Conservation (phyloP, 2,329 filamentous ascomycete genomes). For the Neobulgaria alba region DNA sequence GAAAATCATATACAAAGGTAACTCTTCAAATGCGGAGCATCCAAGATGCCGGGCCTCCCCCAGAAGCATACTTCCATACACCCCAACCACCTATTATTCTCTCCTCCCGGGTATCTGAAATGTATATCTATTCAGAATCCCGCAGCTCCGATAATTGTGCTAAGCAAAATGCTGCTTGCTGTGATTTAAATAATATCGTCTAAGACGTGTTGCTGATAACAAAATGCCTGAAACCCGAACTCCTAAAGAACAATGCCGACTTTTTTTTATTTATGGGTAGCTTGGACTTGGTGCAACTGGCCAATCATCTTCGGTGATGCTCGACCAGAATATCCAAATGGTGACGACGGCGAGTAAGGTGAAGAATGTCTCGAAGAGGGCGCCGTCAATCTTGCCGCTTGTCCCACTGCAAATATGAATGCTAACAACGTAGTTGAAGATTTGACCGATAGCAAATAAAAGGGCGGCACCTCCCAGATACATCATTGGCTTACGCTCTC, state of each 20-base stretch:
- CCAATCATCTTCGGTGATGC: slow-evolving; percentile 99
- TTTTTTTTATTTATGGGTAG: slow-evolving; percentile 22
- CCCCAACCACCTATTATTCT: slow-evolving; percentile 5
- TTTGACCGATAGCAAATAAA: slow-evolving; percentile 83
- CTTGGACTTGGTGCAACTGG: slow-evolving; percentile 43
- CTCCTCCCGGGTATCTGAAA: slow-evolving; percentile 3
- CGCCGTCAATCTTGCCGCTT: slow-evolving; percentile 78
- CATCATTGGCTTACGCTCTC: slow-evolving; percentile 86
- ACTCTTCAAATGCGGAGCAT: slow-evolving; percentile 10
- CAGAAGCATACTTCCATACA: slow-evolving; percentile 6
- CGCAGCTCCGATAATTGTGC: slow-evolving; percentile 10
- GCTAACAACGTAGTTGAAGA: slow-evolving; percentile 95
- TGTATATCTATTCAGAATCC: slow-evolving; percentile 7
- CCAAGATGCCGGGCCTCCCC: slow-evolving; percentile 9
- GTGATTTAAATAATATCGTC: slow-evolving; percentile 25
- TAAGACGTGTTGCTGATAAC: slow-evolving; percentile 19
- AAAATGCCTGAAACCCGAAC: slow-evolving; percentile 23
- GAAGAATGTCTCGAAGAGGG: slow-evolving; percentile 88
- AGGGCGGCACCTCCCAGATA: slow-evolving; percentile 68
- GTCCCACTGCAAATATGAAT: slow-evolving; percentile 82
- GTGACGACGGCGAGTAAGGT: slow-evolving; percentile 74
- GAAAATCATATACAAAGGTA: slow-evolving; percentile 25
- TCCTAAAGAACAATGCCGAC: slow-evolving; percentile 11
- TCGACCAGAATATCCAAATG: slow-evolving; percentile 96
- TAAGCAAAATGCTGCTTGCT: slow-evolving; percentile 14